Evolutionary conservation across 140 eudicot genomes (phyloP).

Genomic region (Oenanthe javanica): DNA sequence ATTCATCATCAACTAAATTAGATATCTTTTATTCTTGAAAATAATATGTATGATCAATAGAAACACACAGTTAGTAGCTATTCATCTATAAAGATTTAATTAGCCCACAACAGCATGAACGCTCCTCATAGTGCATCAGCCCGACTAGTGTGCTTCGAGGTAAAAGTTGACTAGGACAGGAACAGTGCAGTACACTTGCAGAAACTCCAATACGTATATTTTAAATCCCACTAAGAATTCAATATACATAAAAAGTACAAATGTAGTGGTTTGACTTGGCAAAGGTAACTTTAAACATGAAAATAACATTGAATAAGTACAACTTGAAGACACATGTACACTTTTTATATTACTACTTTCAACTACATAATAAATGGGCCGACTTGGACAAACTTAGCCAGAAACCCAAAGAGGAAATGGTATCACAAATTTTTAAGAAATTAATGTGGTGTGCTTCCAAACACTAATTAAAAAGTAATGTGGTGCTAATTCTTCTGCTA

Average conservation of each 20-base stretch:
- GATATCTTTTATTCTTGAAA: background rate
- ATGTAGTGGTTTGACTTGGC: background rate
- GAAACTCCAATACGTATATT: background rate
- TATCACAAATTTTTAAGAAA: background rate
- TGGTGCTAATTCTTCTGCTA: background rate
- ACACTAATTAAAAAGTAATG: background rate
- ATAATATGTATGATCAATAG: background rate
- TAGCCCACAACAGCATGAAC: background rate
- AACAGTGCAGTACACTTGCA: background rate
- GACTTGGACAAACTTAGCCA: background rate
- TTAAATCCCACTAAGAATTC: background rate
- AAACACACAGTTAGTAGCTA: background rate
- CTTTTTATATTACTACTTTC: background rate
- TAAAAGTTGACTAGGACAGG: background rate
- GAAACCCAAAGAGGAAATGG: background rate
- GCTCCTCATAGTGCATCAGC: background rate
- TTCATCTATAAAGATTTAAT: background rate
- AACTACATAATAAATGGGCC: background rate
- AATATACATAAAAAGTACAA: background rate
- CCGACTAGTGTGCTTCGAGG: background rate
- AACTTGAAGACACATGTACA: background rate
- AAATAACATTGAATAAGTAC: background rate
- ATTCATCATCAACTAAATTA: background rate
- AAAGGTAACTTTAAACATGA: background rate
- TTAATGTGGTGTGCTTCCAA: background rate